phyloP scores from a whole-genome alignment of 495 filamentous ascomycete species.

The Penicillium soppii region DNA sequence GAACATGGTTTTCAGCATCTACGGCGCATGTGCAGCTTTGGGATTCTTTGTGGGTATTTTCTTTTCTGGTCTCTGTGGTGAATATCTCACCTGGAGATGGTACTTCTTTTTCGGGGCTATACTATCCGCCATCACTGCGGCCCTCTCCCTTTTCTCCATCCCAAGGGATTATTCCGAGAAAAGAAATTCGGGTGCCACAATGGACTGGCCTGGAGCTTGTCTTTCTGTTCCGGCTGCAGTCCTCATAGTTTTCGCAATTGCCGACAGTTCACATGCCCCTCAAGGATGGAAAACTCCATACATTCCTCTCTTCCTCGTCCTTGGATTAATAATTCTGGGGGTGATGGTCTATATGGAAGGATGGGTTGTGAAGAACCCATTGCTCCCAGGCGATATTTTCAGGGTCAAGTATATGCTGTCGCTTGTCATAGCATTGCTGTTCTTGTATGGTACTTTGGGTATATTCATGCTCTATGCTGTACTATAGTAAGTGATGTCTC shows the following conservation, averaged over 20 bases:
- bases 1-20: conserved; percentile 80
- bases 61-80: conserved; percentile 66
- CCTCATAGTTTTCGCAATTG: conserved; percentile 76
- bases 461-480: conserved; percentile 77
- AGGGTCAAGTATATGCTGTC: conserved; percentile 69
- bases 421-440: conserved; percentile 65
- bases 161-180: conserved; percentile 61
- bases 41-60: conserved; percentile 86
- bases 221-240: conserved; percentile 66
- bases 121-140: conserved; percentile 47
- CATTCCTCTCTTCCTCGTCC: conserved; percentile 40
- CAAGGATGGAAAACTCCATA: conserved; percentile 73
- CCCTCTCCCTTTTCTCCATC: conserved; percentile 61
- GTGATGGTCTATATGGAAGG: conserved; percentile 71
- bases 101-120: conserved; percentile 78
- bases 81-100: conserved; percentile 68
- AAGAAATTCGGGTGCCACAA: conserved; percentile 44
- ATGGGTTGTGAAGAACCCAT: conserved; percentile 68
- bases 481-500: conserved; percentile 60
- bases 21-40: conserved; percentile 72
- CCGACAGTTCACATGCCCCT: conserved; percentile 68
- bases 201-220: conserved; percentile 70
- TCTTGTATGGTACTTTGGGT: conserved; percentile 73
- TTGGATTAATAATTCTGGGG: conserved; percentile 57
- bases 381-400: conserved; percentile 76